Percentiles rank a stretch among this genome's conserved stretches.
Conservation (phyloP, 164 flowering plant species). For the Tetrastigma voinierianum region DNA sequence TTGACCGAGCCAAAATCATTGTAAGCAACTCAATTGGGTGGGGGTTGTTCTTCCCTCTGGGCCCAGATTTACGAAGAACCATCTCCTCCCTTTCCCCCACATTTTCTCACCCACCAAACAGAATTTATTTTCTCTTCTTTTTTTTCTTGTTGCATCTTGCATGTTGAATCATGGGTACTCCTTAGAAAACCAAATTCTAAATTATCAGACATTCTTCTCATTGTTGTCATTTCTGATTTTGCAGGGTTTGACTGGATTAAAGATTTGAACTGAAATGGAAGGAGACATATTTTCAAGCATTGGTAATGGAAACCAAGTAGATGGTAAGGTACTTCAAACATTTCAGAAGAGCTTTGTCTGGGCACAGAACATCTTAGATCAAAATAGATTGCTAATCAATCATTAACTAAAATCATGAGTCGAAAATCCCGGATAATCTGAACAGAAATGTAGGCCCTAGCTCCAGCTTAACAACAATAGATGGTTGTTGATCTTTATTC, state of each 20-base stretch:
- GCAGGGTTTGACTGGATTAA: slow-evolving; percentile 20
- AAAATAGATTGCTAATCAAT: slow-evolving; percentile 74
- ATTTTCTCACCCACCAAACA: not conserved
- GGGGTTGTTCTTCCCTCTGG: not conserved
- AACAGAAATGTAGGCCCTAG: slow-evolving; percentile 71
- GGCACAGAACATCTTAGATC: slow-evolving; percentile 65
- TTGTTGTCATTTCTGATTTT: slow-evolving; percentile 4
- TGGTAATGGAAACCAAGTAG: slow-evolving; percentile 57
- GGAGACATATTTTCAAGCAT: slow-evolving; percentile 58
- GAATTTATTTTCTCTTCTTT: not conserved
- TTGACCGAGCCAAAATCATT: not conserved
- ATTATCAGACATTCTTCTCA: not conserved
- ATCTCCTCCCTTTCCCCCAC: not conserved
- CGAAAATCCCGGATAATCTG: slow-evolving; percentile 69
- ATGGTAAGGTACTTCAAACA: slow-evolving; percentile 59
- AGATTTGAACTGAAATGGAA: slow-evolving; percentile 44
- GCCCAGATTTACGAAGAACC: not conserved
- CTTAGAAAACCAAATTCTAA: not conserved
- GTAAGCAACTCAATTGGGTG: not conserved
- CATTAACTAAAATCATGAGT: slow-evolving; percentile 87
- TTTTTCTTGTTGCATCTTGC: not conserved
- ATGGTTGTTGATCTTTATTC: slow-evolving; percentile 81
- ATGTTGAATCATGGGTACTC: not conserved
- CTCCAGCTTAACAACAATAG: slow-evolving; percentile 81
- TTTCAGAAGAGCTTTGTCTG: slow-evolving; percentile 69